Evolutionary conservation across 2,329 filamentous ascomycete genomes (phyloP), one percentile per base, ranked within the genome.

Genomic region (Nakataea oryzae): DNA sequence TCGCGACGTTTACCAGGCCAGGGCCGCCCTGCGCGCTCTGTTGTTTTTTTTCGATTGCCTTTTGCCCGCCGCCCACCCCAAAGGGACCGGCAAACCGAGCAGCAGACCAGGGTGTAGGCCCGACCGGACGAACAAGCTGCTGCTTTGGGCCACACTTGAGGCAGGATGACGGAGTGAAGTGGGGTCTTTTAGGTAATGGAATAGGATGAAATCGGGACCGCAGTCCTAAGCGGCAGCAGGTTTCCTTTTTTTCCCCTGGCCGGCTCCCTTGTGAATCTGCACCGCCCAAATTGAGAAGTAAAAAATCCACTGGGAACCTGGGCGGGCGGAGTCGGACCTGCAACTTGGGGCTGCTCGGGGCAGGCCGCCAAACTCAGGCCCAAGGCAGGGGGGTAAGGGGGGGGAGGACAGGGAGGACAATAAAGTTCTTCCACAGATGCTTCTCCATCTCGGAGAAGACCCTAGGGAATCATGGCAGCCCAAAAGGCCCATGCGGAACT

Each of bases 181-280:
- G 58, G 58, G 14, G 41, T 29, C 41, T 29, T 54, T 60, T 60
- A 60, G 41, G 58, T 60, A 60, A 60, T 60, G 58, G 58, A 60
- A 54, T 60, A 50, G 41, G 41, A 50, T 50, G 41, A 50, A 50
- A 50, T 50, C 21, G 21, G 41, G 41, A 8, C 14, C 21, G n/a
- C 34, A 3, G 34, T 41, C 13, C 34, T 17, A 17, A 17, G 34
- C 41, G 21, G 41, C 21, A 7, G 17, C 41, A 50, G 17, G 3
- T 50, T 50, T n/a, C 8, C 5, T n/a, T 50, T n/a, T 50, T 7
- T 21, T 47, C 8, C 14, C 24, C 24, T 50, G 13, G 17, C 41
- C 41, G 17, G 6, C 8, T 7, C 17, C 17, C 17, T 47, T 47
- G n/a, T n/a, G n/a, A n/a, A n/a, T n/a, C n/a, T n/a, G n/a, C n/a